Percentiles rank a stretch among this genome's conserved stretches.
Evolutionary conservation across 2,329 filamentous ascomycete genomes (phyloP).

Genomic region (Ophiostoma sp.): DNA sequence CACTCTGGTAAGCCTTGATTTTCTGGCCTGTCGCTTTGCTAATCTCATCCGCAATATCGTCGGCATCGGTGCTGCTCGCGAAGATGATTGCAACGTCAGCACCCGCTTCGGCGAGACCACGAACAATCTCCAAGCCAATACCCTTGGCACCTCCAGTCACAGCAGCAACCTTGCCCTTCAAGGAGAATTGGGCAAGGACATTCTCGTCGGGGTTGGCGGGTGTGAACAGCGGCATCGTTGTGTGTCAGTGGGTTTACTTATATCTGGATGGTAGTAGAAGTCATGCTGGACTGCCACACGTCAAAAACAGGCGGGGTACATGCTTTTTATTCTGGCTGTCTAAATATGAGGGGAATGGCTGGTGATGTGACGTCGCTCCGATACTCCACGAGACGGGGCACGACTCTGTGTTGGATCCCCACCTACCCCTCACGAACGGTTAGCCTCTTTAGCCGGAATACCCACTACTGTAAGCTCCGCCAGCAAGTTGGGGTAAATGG

Average conservation of each 20-base stretch:
- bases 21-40: slow-evolving; percentile 1
- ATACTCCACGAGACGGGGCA: too few relatives aligned
- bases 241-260: neutral
- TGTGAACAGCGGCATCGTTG: neutral
- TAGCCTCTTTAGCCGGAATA: too few relatives aligned
- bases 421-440: too few relatives aligned
- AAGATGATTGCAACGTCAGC: slow-evolving; percentile 20
- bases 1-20: slow-evolving; percentile 51
- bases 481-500: too few relatives aligned
- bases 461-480: too few relatives aligned
- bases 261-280: too few relatives aligned
- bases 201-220: neutral
- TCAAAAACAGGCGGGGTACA: too few relatives aligned
- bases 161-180: slow-evolving; percentile 68
- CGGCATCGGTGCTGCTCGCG: slow-evolving; percentile 22
- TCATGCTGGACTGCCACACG: too few relatives aligned
- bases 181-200: neutral
- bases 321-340: too few relatives aligned
- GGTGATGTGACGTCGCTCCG: too few relatives aligned
- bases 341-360: too few relatives aligned
- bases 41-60: slow-evolving; percentile 32
- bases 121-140: slow-evolving; percentile 74
- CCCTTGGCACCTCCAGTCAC: slow-evolving; percentile 79
- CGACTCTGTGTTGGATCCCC: too few relatives aligned
- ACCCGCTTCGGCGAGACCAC: slow-evolving; percentile 38